Evolutionary conservation across 169 alveolate species (phyloP).

Genomic region (Eimeria maxima): DNA sequence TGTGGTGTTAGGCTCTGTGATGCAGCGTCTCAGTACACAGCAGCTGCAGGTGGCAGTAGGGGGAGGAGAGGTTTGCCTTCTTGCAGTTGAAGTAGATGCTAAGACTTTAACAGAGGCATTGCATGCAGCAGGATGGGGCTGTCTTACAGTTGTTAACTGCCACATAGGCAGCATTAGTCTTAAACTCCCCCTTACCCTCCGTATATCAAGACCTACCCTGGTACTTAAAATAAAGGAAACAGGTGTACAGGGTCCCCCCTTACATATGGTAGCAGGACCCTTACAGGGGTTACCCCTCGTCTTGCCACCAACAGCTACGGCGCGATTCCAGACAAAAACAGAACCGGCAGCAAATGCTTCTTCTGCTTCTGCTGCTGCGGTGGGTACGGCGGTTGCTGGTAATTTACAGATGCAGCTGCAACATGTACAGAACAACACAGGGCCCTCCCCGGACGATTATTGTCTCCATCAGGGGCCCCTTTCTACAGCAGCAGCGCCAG

Average conservation of each 20-base stretch:
- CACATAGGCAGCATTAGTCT: constrained; percentile 8
- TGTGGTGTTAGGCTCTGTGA: constrained; percentile 23
- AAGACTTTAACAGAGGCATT: neutral
- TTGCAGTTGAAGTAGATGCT: constrained; percentile 5
- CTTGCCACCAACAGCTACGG: neutral
- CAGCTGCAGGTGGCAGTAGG: constrained; percentile 49
- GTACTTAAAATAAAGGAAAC: neutral
- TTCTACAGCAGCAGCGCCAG: neutral
- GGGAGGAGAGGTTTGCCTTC: constrained; percentile 55
- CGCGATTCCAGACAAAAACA: neutral
- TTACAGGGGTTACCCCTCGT: neutral
- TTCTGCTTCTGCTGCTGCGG: constrained; percentile 11
- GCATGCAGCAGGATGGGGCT: constrained; percentile 73
- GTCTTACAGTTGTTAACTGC: constrained; percentile 23
- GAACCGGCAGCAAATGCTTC: neutral
- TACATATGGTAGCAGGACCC: neutral
- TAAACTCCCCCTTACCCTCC: constrained; percentile 49
- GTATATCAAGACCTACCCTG: constrained; percentile 11
- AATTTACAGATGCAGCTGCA: constrained; percentile 21
- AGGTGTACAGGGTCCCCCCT: constrained; percentile 9
- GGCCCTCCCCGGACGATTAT: neutral
- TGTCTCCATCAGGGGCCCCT: neutral
- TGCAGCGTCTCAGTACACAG: constrained; percentile 31
- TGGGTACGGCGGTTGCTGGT: neutral
- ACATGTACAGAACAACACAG: neutral